Evolutionary conservation across 306 rosid genomes (phyloP), one percentile per base, ranked within the genome.

Genomic region (Dicorynia guianensis): DNA sequence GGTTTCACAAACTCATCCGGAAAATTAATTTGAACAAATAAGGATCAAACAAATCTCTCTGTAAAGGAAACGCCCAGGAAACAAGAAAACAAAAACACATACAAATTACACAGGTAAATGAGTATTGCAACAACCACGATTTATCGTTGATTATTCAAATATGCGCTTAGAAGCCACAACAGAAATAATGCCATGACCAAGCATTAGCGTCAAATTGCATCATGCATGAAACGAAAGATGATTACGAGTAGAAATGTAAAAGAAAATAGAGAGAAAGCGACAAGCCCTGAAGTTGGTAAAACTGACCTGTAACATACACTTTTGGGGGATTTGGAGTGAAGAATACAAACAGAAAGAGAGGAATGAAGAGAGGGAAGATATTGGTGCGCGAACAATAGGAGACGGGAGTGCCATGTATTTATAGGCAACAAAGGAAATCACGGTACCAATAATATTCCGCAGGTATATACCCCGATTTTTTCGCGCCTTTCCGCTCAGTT

Each of bases 221-320:
- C 81, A 78, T 78, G 81, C 81, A 78, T 79, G 69, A 53, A 47
- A 56, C 38, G 44, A 36, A 30, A 20, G 13, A 59, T 49, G 34
- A 9, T n/a, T 33, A 34, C 35, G 25, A 50, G 9, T 39, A 38
- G 53, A 30, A 53, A 43, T 0, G 67, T 3, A 11, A 35, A 19
- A 9, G 6, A 12, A 46, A 2, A 44, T 5, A 40, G n/a, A 3
- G 42, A 36, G 53, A 48, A 11, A n/a, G 15, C 3, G 18, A 10
- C 6, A 48, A 42, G 20, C 8, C 8, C 0, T 5, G 44, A 8
- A 0, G 1, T 8, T 5, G 44, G 30, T 25, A 25, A 39, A 8
- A 39, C 44, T 39, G 6, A 39, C 44, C 44, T 39, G 0, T 39
- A 39, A 39, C 2, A 5, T 0, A 3, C 1, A 4, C 3, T 39